Evolutionary conservation across 1,284 basidiomycete genomes (phyloP), one percentile per base, ranked within the genome.

Genomic region (Melampsora americana): DNA sequence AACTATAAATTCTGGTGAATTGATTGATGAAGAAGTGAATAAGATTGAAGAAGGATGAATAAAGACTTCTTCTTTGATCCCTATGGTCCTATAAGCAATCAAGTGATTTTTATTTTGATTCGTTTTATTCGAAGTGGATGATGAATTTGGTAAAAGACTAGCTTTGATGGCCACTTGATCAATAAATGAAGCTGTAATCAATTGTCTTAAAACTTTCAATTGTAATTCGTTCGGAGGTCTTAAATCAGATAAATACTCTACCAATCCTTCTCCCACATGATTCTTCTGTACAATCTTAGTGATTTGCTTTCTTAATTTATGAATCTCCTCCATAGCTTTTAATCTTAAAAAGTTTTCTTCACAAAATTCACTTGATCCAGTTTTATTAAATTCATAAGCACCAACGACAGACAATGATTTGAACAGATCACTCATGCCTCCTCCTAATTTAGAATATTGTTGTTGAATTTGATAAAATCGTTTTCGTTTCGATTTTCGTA

Each of bases 281-380:
- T 90, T 89, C 30, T 86, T 84, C 73, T 87, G 86, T 0, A 94
- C 90, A 69, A 96, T 94, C 79, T 86, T 89, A 80, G 88, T 92
- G 77, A 97, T 90, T 81, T 97, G 96, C 0, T 88, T 87, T 53
- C 95, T 89, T n/a, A 99, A 86, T 83, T 99, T 98, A 83, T 95
- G 95, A 59, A 98, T 96, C 84, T 99, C 96, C 84, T 97, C 92
- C 95, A 99, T 99, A 0, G 94, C 92, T 92, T 95, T 78, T 5
- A 20, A 26, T 64, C 16, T 16, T 73, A 66, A 89, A 81, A 96
- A 99, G 83, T 98, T 92, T 66, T 91, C 88, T 9, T 85, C 83
- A 83, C 96, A 99, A 83, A 99, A 99, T 28, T 86, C 83, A 70
- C 87, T 86, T 50, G 60, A 28, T 30, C 20, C 28, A 35, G 20